Conservation (phyloP, 108 stramenopile genomes). For the Fragilaria radians region DNA sequence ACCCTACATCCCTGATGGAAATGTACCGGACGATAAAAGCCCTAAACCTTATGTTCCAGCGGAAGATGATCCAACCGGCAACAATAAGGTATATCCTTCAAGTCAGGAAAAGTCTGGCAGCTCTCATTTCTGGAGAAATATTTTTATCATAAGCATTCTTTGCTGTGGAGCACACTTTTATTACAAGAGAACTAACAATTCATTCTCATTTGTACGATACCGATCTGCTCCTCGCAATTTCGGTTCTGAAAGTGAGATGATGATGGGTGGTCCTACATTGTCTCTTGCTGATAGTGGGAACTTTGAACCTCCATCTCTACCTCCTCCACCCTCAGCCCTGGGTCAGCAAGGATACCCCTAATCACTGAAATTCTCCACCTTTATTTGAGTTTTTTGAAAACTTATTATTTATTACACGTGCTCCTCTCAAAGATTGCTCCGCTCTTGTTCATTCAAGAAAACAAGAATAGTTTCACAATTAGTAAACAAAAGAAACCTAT, state of each 20-base stretch:
- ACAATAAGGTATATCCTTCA: slow-evolving; percentile 5
- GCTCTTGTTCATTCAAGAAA: too few relatives aligned
- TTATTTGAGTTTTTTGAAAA: too few relatives aligned
- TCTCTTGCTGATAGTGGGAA: not conserved
- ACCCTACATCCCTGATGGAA: slow-evolving; percentile 11
- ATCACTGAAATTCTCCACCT: too few relatives aligned
- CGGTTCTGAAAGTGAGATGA: slow-evolving; percentile 7
- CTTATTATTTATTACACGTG: too few relatives aligned
- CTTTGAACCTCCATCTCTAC: slow-evolving; percentile 76
- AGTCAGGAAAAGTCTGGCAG: slow-evolving; percentile 21
- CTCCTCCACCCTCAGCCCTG: slow-evolving; percentile 63
- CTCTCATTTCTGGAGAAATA: slow-evolving; percentile 46
- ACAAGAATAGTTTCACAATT: too few relatives aligned
- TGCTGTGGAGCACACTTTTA: slow-evolving; percentile 40
- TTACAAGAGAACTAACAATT: slow-evolving; percentile 49
- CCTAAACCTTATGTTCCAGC: slow-evolving; percentile 30
- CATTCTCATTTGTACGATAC: slow-evolving; percentile 64
- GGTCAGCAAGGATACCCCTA: not conserved
- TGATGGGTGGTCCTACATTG: slow-evolving; percentile 7
- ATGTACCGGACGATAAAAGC: slow-evolving; percentile 15
- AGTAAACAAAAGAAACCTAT: too few relatives aligned
- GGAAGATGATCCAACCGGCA: slow-evolving; percentile 4
- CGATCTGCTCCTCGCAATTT: slow-evolving; percentile 41
- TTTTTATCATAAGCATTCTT: slow-evolving; percentile 40
- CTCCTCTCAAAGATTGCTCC: too few relatives aligned